phyloP scores from a whole-genome alignment of 352 stramenopile genomes.

The Globisporangium nagaii region DNA sequence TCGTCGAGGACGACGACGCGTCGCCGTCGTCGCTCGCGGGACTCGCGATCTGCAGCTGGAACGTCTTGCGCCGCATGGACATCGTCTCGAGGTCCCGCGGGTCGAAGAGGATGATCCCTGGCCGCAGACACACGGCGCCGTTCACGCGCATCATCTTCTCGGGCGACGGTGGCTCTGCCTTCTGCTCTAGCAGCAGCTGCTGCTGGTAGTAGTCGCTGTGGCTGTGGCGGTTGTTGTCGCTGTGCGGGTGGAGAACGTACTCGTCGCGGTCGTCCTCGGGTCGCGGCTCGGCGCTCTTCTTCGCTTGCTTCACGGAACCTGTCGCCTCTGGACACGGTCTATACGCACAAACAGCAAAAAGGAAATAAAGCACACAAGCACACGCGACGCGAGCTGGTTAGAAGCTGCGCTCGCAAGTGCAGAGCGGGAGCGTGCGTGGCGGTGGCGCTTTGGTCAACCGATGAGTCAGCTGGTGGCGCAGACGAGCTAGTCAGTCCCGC shows the following conservation, averaged over 20 bases:
- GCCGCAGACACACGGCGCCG: conserved; percentile 6
- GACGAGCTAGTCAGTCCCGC: too few relatives aligned
- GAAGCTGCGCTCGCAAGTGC: not conserved
- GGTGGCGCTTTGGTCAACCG: not conserved
- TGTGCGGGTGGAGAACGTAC: not conserved
- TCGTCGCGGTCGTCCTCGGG: conserved; percentile 2
- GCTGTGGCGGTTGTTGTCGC: not conserved
- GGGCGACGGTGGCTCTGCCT: not conserved
- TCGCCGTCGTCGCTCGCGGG: conserved; percentile 1
- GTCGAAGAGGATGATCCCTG: conserved; percentile 50
- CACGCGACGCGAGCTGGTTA: not conserved
- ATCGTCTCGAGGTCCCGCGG: conserved; percentile 27
- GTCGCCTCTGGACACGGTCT: not conserved
- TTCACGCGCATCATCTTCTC: conserved; percentile 3
- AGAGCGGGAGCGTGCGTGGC: not conserved
- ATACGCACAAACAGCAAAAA: not conserved
- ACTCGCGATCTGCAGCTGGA: conserved; percentile 11
- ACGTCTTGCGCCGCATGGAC: not conserved
- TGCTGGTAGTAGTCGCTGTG: not conserved
- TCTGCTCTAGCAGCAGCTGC: not conserved
- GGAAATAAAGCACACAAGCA: not conserved
- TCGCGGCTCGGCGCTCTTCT: not conserved
- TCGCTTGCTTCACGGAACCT: not conserved
- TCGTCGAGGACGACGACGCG: conserved; percentile 15
- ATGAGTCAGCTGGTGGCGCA: conserved; percentile 6